Percentiles rank a stretch among this genome's conserved stretches.
phyloP scores from a whole-genome alignment of 768 basidiomycete genomes.

The Chalciporus sphaerocephalus region DNA sequence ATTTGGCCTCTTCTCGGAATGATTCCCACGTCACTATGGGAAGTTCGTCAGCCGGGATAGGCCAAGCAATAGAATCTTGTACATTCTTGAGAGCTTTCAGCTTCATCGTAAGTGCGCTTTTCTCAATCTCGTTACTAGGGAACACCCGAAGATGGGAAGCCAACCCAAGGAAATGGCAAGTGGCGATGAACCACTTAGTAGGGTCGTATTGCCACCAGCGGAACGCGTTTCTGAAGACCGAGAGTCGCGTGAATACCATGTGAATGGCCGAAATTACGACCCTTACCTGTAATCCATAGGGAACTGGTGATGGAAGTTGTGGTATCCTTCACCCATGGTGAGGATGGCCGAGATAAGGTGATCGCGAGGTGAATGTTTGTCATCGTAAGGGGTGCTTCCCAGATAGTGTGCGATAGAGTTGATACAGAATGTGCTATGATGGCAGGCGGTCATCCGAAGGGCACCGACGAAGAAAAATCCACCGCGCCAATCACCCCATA shows the following conservation, averaged over 20 bases:
- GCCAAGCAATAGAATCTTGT: conserved; percentile 66
- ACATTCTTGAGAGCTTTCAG: conserved; percentile 64
- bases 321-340: conserved; percentile 69
- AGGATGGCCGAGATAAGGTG: conserved; percentile 77
- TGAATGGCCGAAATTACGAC: background rate
- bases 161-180: conserved; percentile 56
- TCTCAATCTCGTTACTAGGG: conserved; percentile 83
- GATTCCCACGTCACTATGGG: conserved; percentile 80
- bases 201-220: conserved; percentile 71
- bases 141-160: conserved; percentile 82
- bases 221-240: conserved; percentile 55
- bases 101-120: conserved; percentile 80
- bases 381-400: conserved; percentile 78
- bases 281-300: conserved; percentile 58
- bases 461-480: conserved; percentile 76
- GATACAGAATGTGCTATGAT: conserved; percentile 87
- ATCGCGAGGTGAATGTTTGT: conserved; percentile 72
- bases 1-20: conserved; percentile 64
- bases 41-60: conserved; percentile 49
- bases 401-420: conserved; percentile 87
- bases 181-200: conserved; percentile 77
- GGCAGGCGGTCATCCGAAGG: conserved; percentile 66
- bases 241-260: conserved; percentile 5
- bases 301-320: conserved; percentile 84
- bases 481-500: conserved; percentile 74